Evolutionary conservation across 2,329 filamentous ascomycete species (phyloP).

Genomic region (Colletotrichum ledebouriae): DNA sequence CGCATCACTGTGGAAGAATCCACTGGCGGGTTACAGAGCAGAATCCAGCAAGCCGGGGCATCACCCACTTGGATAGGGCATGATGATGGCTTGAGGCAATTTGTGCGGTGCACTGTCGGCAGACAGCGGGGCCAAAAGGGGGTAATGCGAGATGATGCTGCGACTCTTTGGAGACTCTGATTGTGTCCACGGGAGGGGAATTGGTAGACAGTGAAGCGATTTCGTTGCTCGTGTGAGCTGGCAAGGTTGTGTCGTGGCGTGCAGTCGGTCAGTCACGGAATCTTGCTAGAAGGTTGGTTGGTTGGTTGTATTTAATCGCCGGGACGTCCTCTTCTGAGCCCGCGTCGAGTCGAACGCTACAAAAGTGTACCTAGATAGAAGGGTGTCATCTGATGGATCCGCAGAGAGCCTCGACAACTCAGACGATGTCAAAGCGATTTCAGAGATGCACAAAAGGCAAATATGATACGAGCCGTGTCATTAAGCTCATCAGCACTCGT

Average conservation of each 20-base stretch:
- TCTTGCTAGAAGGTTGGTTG: too few relatives aligned
- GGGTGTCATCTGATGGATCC: conserved; percentile 9
- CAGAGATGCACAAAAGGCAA: background rate
- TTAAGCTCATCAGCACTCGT: conserved; percentile 28
- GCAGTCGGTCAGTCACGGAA: background rate
- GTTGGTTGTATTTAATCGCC: too few relatives aligned
- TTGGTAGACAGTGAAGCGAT: background rate
- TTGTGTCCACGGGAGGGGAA: background rate
- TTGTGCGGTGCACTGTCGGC: conserved; percentile 1
- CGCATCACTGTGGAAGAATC: conserved; percentile 5
- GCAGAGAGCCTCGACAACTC: background rate
- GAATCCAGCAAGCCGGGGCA: background rate
- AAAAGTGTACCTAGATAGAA: too few relatives aligned
- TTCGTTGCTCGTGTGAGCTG: conserved; percentile 11
- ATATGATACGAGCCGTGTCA: conserved; percentile 13
- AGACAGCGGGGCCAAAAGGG: conserved; percentile 2
- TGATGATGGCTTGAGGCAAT: conserved; percentile 1
- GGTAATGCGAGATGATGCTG: background rate
- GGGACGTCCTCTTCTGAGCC: too few relatives aligned
- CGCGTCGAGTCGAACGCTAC: too few relatives aligned
- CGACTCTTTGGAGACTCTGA: background rate
- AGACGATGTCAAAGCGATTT: background rate
- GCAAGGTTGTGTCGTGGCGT: background rate
- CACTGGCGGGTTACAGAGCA: background rate
- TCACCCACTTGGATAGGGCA: conserved; percentile 12